phyloP scores from a whole-genome alignment of 2,329 filamentous ascomycete genomes.

The Onygenales sp. region DNA sequence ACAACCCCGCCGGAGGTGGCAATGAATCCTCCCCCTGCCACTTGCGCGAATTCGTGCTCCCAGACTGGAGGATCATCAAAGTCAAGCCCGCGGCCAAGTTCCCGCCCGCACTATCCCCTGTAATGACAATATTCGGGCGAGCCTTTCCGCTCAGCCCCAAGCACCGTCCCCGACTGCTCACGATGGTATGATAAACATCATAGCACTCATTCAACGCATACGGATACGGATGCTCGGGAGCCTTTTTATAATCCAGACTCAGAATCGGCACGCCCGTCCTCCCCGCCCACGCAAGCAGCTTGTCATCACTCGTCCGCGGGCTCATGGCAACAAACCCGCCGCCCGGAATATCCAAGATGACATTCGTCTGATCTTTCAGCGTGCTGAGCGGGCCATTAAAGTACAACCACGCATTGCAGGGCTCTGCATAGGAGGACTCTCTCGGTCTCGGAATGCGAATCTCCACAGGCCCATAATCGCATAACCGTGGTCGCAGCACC shows the following conservation, averaged over 20 bases:
- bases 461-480: conserved; percentile 68
- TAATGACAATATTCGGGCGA: conserved; percentile 60
- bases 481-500: conserved; percentile 68
- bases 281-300: conserved; percentile 83
- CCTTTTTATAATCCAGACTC: conserved; percentile 84
- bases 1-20: conserved; percentile 66
- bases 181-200: conserved; percentile 68
- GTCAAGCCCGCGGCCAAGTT: conserved; percentile 72
- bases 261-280: conserved; percentile 81
- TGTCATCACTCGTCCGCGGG: conserved; percentile 89
- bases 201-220: conserved; percentile 82
- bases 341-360: conserved; percentile 84
- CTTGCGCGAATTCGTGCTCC: conserved; percentile 46
- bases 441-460: conserved; percentile 75
- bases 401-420: conserved; percentile 81
- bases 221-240: conserved; percentile 75
- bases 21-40: conserved; percentile 52
- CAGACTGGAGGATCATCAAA: conserved; percentile 79
- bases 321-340: conserved; percentile 97
- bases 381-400: conserved; percentile 80
- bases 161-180: conserved; percentile 63
- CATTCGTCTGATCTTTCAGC: conserved; percentile 62
- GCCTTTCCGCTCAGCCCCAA: conserved; percentile 61
- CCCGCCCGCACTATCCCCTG: conserved; percentile 73
- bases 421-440: conserved; percentile 72